Evolutionary conservation across 1,284 basidiomycete genomes (phyloP).

Genomic region (Salmacisia buchloeana): DNA sequence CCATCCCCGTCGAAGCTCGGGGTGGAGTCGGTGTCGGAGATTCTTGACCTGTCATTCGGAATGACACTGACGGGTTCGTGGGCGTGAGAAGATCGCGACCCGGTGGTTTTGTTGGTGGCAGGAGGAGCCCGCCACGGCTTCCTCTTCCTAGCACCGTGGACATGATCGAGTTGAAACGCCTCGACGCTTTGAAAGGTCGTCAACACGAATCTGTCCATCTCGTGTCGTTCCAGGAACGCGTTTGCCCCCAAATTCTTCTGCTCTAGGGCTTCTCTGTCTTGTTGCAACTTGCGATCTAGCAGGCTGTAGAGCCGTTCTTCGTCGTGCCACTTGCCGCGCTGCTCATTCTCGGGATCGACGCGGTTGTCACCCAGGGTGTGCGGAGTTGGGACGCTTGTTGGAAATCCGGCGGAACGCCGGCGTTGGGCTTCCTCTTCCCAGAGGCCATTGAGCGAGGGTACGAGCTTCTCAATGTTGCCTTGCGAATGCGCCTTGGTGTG

Average conservation of each 20-base stretch:
- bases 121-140: neutral
- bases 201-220: conserved; percentile 67
- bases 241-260: conserved; percentile 31
- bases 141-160: neutral
- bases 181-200: conserved; percentile 75
- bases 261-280: conserved; percentile 53
- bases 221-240: conserved; percentile 35
- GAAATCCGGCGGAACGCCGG: conserved; percentile 51
- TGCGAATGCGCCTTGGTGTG: conserved; percentile 8
- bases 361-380: conserved; percentile 23
- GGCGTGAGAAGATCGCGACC: neutral
- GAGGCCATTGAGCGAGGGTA: conserved; percentile 79
- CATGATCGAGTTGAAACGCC: conserved; percentile 29
- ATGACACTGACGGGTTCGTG: neutral
- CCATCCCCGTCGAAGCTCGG: neutral
- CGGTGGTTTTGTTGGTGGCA: neutral
- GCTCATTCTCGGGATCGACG: neutral
- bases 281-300: conserved; percentile 33
- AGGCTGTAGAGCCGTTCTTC: conserved; percentile 48
- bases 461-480: conserved; percentile 63
- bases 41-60: neutral
- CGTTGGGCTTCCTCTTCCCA: conserved; percentile 88
- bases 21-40: neutral
- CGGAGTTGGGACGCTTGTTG: conserved; percentile 28
- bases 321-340: conserved; percentile 34